Base-by-base conservation (phyloP, 768 basidiomycete species). In the Russula dissimulans region DNA sequence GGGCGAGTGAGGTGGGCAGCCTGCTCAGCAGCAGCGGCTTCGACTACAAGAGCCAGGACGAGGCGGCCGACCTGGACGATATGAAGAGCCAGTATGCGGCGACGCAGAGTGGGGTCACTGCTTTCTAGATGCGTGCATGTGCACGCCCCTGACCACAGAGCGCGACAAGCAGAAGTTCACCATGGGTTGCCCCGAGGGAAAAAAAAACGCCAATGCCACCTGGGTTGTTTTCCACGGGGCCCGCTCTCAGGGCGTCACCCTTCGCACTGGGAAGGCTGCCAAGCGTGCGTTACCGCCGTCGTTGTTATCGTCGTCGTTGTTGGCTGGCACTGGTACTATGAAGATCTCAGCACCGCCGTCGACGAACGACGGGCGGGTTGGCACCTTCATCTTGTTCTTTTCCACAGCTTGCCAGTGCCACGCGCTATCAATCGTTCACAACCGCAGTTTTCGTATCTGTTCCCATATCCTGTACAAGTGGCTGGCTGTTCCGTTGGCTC, bases 11-110 rank as follows among this genome's bases (percentile, higher is more conserved):
- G 67, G 73, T 88, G 68, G 91, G 89, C 46, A 89, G 88, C 70
- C 31, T 62, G 14, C 69, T 90, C 26, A 66, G 65, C 63, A 87
- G 87, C 43, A 87, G 87, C 43, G 83, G 81, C 68, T 81, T 79
- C 62, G 81, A 91, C 68, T 93, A 93, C 74, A 93, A 93, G 82
- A 91, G 89, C 68, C 91, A 92, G 71, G 91, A 92, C 69, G 91
- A 89, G 60, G 78, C 79, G 46, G 79, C 76, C 34, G 91, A 92
- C 69, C 70, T 84, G 69, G 91, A 93, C 70, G 91, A 94, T 70
- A 83, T 92, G 80, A 89, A 91, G 76, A 87, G 85, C 58, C 91
- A 94, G 72, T 93, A 93, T 70, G 77, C 88, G 8, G 88, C 87
- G 31, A 91, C 89, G 15, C 91, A 91, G 70, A 82, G 84, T 50